Evolutionary conservation across 148 eudicot species (phyloP).

Genomic region (Cornus kousa): DNA sequence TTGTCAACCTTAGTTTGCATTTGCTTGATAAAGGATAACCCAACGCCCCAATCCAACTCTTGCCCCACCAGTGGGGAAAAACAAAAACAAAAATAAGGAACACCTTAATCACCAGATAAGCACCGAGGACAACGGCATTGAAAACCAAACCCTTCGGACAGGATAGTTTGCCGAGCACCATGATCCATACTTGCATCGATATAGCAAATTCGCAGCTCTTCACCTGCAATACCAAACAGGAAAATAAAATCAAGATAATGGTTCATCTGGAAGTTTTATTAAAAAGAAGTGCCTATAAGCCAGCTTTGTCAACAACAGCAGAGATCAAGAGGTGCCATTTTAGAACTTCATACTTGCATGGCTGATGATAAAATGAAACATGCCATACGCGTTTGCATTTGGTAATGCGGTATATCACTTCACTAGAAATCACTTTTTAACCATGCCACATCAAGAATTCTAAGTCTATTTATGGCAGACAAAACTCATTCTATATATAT

Average conservation of each 20-base stretch:
- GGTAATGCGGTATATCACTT: too few species aligned
- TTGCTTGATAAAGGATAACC: too few species aligned
- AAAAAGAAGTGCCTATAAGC: not conserved
- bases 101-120: slow-evolving; percentile 47
- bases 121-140: slow-evolving; percentile 73
- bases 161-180: slow-evolving; percentile 65
- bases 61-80: too few species aligned
- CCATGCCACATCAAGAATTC: too few species aligned
- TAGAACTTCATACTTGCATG: not conserved
- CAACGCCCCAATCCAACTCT: too few species aligned
- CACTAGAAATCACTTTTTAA: too few species aligned
- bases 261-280: not conserved
- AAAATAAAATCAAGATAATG: not conserved
- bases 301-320: not conserved
- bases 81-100: too few species aligned
- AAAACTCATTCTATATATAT: too few species aligned
- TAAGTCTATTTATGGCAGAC: too few species aligned
- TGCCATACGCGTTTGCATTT: too few species aligned
- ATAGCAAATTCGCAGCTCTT: slow-evolving; percentile 92
- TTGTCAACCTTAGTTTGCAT: too few species aligned
- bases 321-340: not conserved
- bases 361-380: not conserved
- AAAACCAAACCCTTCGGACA: slow-evolving; percentile 77
- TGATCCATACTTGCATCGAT: slow-evolving; percentile 90
- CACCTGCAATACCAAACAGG: slow-evolving; percentile 44